A percentile compares a stretch with the other conserved stretches of the same genome.
These are phyloP conservation scores for Globisporangium paroecandrum DNA, from an alignment of 352 stramenopile genomes.

Conservation along the genomic window DNA sequence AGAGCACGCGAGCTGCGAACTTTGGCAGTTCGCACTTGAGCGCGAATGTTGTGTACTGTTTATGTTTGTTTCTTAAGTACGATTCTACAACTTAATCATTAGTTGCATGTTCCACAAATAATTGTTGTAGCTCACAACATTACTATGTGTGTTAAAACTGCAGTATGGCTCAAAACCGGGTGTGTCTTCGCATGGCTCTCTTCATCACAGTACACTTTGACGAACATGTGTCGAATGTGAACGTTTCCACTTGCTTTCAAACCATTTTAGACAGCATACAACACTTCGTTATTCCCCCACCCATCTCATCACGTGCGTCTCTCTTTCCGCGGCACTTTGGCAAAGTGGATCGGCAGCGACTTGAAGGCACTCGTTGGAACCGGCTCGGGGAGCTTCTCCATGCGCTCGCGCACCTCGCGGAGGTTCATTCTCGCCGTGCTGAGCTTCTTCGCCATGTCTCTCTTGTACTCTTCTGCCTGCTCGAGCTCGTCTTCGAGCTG, in stretches of 20 bases:
- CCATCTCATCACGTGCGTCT: conserved; percentile 1
- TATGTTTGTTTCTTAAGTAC: too few species aligned
- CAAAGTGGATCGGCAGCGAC: conserved; percentile 44
- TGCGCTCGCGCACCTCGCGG: conserved; percentile 33
- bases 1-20: not conserved
- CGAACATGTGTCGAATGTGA: too few species aligned
- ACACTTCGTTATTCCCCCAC: too few species aligned
- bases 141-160: too few species aligned
- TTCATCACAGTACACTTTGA: too few species aligned
- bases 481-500: conserved; percentile 62
- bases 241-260: too few species aligned
- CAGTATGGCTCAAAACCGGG: too few species aligned
- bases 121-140: too few species aligned
- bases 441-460: conserved; percentile 41
- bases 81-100: too few species aligned
- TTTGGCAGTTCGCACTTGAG: not conserved
- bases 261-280: too few species aligned
- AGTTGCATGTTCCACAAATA: too few species aligned
- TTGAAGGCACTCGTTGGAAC: conserved; percentile 5
- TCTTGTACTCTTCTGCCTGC: conserved; percentile 52
- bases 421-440: conserved; percentile 23
- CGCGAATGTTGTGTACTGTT: not conserved
- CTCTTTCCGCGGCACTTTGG: conserved; percentile 24
- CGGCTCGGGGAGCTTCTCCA: conserved; percentile 28
- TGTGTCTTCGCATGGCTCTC: too few species aligned